Evolutionary conservation across 805 yeast species (phyloP), one percentile per base, ranked within the genome.

Genomic region (Ogataea wickerhamii): DNA sequence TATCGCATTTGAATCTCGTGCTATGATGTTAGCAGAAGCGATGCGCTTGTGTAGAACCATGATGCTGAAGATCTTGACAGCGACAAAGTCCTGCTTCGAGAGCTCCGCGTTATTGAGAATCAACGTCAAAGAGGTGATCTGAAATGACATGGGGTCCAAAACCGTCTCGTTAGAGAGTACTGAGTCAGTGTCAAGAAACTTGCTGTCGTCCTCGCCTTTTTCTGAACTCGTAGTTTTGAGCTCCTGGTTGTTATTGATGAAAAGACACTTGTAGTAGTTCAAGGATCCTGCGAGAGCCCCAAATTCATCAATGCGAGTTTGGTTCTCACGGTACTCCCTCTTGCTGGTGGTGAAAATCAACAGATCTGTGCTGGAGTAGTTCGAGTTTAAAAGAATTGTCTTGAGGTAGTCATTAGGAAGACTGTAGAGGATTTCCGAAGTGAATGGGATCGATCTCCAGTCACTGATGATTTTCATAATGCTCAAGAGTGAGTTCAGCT

Each of bases 401-500:
- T 44, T 44, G 5, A 55, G 20, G 16, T 37, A 42, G 14, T 49
- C 56, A 16, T 55, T 58, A 0, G 61, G 61, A 12, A 59, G 37
- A 18, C 58, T 49, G 34, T 49, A 60, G 20, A 55, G 39, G 11
- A 60, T 57, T 36, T 60, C 64, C 0, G 64, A 61, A 14, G 59
- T 37, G 42, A 61, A 61, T 4, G 53, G 53, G 7, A 59, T 48
- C 18, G 52, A 46, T 20, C 50, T 56, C 26, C 56, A 34, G 26
- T 58, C 63, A 32, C 61, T 55, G 37, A 60, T 59, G 3, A 61
- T 48, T 20, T 60, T 61, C 34, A 61, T 44, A 7, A 60, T 55
- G 38, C 61, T 56, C 27, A 61, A 43, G 21, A 55, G 54, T 1
- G 49, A 73, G 57, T 59, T 76, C 53, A 63, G 61, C 7, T 51